phyloP scores from a whole-genome alignment of 768 basidiomycete genomes.

The Xerocomus potaroensis region DNA sequence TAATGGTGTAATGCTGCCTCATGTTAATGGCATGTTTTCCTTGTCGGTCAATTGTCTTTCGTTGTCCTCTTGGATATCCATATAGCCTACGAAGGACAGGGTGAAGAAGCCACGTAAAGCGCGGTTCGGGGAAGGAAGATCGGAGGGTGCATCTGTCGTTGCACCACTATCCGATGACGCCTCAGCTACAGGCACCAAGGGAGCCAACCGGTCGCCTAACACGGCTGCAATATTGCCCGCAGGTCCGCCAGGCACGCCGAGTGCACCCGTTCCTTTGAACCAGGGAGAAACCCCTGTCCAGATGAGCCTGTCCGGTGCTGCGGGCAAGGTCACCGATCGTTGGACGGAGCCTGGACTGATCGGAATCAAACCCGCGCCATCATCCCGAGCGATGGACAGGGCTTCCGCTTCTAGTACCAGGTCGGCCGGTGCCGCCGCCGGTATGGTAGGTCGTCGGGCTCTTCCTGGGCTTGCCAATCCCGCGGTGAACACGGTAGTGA shows the following conservation, averaged over 20 bases:
- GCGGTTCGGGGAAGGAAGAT: slow-evolving; percentile 16
- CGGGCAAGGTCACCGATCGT: slow-evolving; percentile 25
- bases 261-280: slow-evolving; percentile 3
- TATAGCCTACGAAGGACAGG: slow-evolving; percentile 71
- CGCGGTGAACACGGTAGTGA: not conserved
- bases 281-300: slow-evolving; percentile 4
- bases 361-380: slow-evolving; percentile 24
- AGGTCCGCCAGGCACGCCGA: not conserved
- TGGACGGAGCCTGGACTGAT: slow-evolving; percentile 34
- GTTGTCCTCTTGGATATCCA: slow-evolving; percentile 6
- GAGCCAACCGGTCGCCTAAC: not conserved
- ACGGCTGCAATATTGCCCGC: not conserved
- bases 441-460: slow-evolving; percentile 36
- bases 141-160: not conserved
- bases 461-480: slow-evolving; percentile 38
- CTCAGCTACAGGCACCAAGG: not conserved
- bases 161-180: not conserved
- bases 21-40: slow-evolving; percentile 25
- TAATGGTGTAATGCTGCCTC: slow-evolving; percentile 30
- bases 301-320: not conserved
- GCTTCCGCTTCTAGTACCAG: slow-evolving; percentile 9
- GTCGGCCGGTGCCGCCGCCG: slow-evolving; percentile 14
- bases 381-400: slow-evolving; percentile 1
- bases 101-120: slow-evolving; percentile 63
- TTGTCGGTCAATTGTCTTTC: slow-evolving; percentile 11